Percentiles rank a stretch among this genome's conserved stretches.
These are phyloP conservation scores for Diaporthe velutina DNA, from an alignment of 2,329 filamentous ascomycete genomes.

Conservation along the genomic window DNA sequence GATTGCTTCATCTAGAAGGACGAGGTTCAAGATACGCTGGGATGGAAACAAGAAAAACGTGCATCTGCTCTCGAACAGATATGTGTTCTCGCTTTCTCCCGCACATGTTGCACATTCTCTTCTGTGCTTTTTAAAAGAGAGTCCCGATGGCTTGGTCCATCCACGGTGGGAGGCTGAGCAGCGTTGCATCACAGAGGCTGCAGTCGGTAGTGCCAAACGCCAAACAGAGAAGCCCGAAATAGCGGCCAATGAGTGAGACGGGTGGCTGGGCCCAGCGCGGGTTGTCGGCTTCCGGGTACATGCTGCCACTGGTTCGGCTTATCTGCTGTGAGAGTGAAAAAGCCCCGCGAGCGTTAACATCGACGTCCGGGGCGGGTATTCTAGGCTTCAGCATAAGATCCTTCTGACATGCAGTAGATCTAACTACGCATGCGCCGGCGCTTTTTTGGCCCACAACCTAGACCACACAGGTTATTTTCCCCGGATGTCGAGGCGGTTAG, in stretches of 20 bases:
- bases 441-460: not conserved
- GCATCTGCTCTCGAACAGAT: not conserved
- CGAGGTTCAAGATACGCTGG: not conserved
- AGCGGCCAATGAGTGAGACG: not conserved
- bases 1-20: not conserved
- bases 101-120: not conserved
- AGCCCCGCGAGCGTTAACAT: not conserved
- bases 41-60: not conserved
- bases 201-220: conserved; percentile 3
- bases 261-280: not conserved
- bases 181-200: not conserved
- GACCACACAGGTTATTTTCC: not conserved
- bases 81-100: not conserved
- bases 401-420: not conserved
- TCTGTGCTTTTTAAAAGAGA: not conserved
- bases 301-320: not conserved
- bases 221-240: not conserved
- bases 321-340: not conserved
- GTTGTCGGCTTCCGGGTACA: not conserved
- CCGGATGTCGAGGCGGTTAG: not conserved
- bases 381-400: conserved; percentile 7
- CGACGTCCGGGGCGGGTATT: not conserved
- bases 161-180: conserved; percentile 10
- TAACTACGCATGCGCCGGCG: not conserved
- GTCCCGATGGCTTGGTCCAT: not conserved